Base-by-base conservation (phyloP, 192 early-diverging fungal species). In the Entophlyctis luteolus region DNA sequence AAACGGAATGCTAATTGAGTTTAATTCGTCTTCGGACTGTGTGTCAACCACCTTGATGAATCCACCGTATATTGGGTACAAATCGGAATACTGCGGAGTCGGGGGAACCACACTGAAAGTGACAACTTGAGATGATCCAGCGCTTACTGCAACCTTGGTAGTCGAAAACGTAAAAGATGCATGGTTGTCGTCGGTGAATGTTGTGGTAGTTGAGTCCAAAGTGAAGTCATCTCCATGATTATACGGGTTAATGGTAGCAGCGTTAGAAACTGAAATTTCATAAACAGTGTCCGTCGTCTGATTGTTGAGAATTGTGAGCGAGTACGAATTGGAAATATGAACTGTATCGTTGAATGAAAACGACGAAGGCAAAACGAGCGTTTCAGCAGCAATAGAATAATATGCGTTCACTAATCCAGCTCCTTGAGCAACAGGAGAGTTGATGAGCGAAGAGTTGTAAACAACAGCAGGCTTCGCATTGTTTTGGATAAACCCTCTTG, bases 361-460 rank as follows among this genome's bases (percentile, higher is more conserved):
- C 31, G 33, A 27, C 14, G 71, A 70, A 1, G 92, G 91, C 5
- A 68, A 71, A 34, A 91, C 69, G 0, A 70, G 34, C 1, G 76
- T 73, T 12, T 80, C 78, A 6, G 87, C 62, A 6, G 37, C 71
- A 45, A 92, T 42, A 2, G 93, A 84, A 27, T 79, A 60, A 48
- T 75, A 79, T 42, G 91, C 66, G 73, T 93, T 84, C 28, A 96
- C 76, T 28, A 94, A 75, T 20, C 94, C 94, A 45, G 77, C 78
- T 5, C 90, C 90, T 67, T 89, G 87, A 48, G 72, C 77, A 65
- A 84, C 74, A 8, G 88, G 84, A 18, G 88, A 82, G n/a, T 86
- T 83, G 23, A 77, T 68, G 27, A 62, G 55, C n/a, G 65, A 71
- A 31, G 59, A 74, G 42, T 74, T 70, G 42, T 60, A 74, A 54